Base-by-base conservation (phyloP, 2,329 filamentous ascomycete species). In the Lachnellula suecica region DNA sequence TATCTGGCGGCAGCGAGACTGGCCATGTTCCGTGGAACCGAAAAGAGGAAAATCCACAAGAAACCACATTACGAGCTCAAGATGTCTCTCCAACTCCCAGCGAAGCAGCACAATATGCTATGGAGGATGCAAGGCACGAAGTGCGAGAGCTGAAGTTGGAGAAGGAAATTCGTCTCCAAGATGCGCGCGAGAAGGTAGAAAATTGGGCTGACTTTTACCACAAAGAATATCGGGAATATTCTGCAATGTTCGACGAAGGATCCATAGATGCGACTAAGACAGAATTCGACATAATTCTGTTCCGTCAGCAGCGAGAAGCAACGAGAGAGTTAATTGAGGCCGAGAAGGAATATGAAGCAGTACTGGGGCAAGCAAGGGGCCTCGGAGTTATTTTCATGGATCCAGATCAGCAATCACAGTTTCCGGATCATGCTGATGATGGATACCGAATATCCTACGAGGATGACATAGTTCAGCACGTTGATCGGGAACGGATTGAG, bases 371-470 rank as follows among this genome's bases (percentile, higher is more conserved):
- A 4, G 54, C 42, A n/a, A 55, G 31, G 19, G 34, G 40, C 2
- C n/a, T 58, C 1, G 51, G 54, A 3, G 25, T 58, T 4, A 4
- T 52, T 7, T 48, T 54, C 8, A 22, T 35, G 24, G 23, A 41
- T 9, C 5, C 20, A 3, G 54, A 58, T 8, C 56, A 57, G 47
- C 49, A 52, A 19, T 60, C 58, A 3, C 27, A 51, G 0, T 61
- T 62, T 43, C 23, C 8, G 1, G 51, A 57, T 25, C 19, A 51
- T 37, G 19, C 23, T 4, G 49, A 61, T 22, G 59, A 61, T 34
- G 59, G 57, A 5, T 61, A 62, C 40, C 44, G 40, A n/a, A 43
- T 49, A 11, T 61, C 58, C 1, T 44, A 53, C 17, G 59, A 62
- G 42, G 35, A 41, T 8, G 48, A 47, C 7, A 49, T 50, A 13